Percentiles rank a stretch among this genome's conserved stretches.
phyloP scores from a whole-genome alignment of 805 yeast genomes.

The Lachancea sp. region DNA sequence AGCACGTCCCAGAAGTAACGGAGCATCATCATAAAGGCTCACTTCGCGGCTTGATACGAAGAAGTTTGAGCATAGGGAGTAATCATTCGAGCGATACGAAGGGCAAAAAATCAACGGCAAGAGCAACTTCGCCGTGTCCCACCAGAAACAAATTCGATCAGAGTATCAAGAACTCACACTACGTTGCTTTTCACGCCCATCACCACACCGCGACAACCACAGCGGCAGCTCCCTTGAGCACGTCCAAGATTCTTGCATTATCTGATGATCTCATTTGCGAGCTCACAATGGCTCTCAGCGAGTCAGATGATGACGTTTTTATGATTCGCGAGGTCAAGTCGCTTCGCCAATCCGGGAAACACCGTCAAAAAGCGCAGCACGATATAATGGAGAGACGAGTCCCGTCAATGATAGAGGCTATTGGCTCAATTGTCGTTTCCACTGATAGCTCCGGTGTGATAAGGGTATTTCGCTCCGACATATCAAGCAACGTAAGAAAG shows the following conservation, averaged over 20 bases:
- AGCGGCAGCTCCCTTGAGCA: conserved; percentile 64
- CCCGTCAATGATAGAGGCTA: conserved; percentile 27
- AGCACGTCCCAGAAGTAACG: conserved; percentile 13
- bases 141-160: conserved; percentile 1
- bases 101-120: background rate
- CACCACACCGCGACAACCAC: conserved; percentile 69
- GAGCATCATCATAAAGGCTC: conserved; percentile 9
- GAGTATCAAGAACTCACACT: conserved; percentile 47
- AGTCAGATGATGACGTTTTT: conserved; percentile 12
- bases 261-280: conserved; percentile 81
- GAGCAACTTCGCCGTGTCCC: background rate
- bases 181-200: conserved; percentile 72
- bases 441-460: conserved; percentile 70
- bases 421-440: conserved; percentile 56
- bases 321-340: background rate
- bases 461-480: conserved; percentile 74
- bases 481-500: conserved; percentile 46
- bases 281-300: conserved; percentile 33
- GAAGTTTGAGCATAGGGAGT: conserved; percentile 7
- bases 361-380: background rate
- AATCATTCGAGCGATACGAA: conserved; percentile 3
- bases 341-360: no score
- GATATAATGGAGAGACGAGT: conserved; percentile 1
- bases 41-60: conserved; percentile 9
- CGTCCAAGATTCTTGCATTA: conserved; percentile 56